Conservation (phyloP, 2,329 filamentous ascomycete genomes). For the Penicillium sp. region DNA sequence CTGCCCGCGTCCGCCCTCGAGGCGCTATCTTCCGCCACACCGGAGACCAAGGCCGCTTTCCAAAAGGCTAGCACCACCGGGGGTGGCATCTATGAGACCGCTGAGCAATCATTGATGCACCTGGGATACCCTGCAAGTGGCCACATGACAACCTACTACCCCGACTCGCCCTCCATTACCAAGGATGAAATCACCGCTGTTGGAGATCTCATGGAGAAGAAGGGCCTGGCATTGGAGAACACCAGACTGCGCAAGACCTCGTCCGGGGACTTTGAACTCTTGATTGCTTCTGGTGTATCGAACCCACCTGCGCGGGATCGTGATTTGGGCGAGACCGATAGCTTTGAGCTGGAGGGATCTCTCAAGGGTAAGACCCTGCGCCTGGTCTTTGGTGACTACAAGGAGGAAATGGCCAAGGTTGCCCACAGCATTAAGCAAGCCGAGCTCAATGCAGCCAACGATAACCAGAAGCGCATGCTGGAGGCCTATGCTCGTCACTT, state of each 20-base stretch:
- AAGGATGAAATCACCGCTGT: constrained; percentile 74
- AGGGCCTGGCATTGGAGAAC: constrained; percentile 73
- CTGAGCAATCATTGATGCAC: constrained; percentile 69
- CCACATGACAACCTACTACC: constrained; percentile 83
- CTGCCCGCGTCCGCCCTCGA: constrained; percentile 67
- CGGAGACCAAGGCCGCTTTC: constrained; percentile 67
- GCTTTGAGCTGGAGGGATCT: constrained; percentile 64
- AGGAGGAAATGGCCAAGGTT: constrained; percentile 71
- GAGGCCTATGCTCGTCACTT: constrained; percentile 76
- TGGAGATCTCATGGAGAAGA: constrained; percentile 73
- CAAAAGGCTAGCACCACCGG: constrained; percentile 61
- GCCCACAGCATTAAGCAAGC: constrained; percentile 69
- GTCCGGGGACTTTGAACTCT: constrained; percentile 69
- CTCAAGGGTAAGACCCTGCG: constrained; percentile 70
- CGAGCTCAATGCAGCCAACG: constrained; percentile 70
- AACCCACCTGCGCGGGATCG: constrained; percentile 65
- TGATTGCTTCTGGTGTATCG: constrained; percentile 72
- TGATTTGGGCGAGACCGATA: constrained; percentile 69
- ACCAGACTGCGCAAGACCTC: constrained; percentile 72
- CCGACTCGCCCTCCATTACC: constrained; percentile 73
- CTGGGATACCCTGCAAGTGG: constrained; percentile 75
- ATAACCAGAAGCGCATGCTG: constrained; percentile 75
- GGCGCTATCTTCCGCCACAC: constrained; percentile 63
- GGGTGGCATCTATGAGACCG: constrained; percentile 72
- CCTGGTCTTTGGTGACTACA: constrained; percentile 75